Evolutionary conservation across 164 flowering plant species (phyloP), one percentile per base, ranked within the genome.

Genomic region (Kingdonia uniflora): DNA sequence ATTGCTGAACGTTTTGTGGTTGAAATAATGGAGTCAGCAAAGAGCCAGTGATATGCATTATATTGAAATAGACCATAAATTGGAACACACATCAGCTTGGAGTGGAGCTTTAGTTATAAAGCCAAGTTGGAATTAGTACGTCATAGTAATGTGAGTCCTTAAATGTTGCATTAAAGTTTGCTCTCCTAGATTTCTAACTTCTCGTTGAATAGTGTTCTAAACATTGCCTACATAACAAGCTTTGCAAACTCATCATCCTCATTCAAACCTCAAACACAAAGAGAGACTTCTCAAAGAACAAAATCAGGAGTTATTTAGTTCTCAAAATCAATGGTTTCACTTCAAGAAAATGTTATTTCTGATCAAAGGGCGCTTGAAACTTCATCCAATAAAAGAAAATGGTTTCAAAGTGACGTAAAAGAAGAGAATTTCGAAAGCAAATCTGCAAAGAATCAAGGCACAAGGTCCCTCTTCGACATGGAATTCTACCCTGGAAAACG

Each of bases 401-500:
- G 69, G 65, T 72, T 62, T 29, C 74, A 66, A 13, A 44, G 42
- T 11, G 63, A 23, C 33, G 45, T 16, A 20, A 63, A 29, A 6
- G 20, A 17, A 12, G 39, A 29, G 40, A 19, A 45, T 46, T 23
- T 42, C 51, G 41, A 63, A 14, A 67, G 2, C 5, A 38, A 57
- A 29, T 0, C 37, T 14, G 17, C 52, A 14, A 68, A 60, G 39
- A 29, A 51, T 13, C 49, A 33, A 16, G 58, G 10, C 26, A 50
- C 60, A 48, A 61, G 60, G 10, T 24, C 71, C 37, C 2, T 61
- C 11, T 43, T 56, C 1, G 67, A 71, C 48, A 58, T 73, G 6
- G 82, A 74, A 48, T 73, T 76, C 22, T 81, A 79, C 6, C 77
- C 73, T 4, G 81, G 82, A 40, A 75, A 73, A 42, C 88, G 82